phyloP scores from a whole-genome alignment of 306 rosid species.

The Spatholobus suberectus region DNA sequence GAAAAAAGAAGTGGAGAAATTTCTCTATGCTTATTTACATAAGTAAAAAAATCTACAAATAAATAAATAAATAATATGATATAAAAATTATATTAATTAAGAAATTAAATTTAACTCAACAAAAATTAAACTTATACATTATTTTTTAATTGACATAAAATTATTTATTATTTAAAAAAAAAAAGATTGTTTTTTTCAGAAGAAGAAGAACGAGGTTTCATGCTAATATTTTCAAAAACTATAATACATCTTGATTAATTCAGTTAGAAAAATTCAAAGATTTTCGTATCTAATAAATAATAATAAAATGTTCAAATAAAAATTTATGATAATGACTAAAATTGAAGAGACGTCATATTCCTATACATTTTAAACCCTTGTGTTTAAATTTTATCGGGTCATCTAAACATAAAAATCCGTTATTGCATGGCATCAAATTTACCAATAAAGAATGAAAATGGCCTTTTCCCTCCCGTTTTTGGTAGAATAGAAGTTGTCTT shows the following conservation, averaged over 20 bases:
- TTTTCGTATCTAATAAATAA: background rate
- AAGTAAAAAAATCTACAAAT: too few relatives aligned
- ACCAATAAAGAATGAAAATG: background rate
- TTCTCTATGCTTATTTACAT: background rate
- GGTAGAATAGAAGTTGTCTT: background rate
- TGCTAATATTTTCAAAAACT: background rate
- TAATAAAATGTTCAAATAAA: background rate
- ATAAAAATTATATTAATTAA: background rate
- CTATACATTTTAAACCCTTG: background rate
- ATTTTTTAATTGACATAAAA: background rate
- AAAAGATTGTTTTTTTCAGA: too few relatives aligned
- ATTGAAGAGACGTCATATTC: background rate
- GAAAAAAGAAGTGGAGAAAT: background rate
- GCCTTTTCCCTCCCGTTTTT: background rate
- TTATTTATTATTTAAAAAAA: background rate
- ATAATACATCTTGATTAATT: background rate
- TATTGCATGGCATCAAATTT: background rate
- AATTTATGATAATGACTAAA: background rate
- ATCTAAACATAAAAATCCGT: background rate
- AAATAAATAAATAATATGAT: background rate
- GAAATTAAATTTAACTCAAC: background rate
- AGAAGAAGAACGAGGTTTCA: background rate
- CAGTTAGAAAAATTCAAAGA: background rate
- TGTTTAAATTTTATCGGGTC: background rate
- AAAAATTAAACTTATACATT: background rate